Base-by-base conservation (phyloP, 306 rosid species). In the Prunus mongolica region DNA sequence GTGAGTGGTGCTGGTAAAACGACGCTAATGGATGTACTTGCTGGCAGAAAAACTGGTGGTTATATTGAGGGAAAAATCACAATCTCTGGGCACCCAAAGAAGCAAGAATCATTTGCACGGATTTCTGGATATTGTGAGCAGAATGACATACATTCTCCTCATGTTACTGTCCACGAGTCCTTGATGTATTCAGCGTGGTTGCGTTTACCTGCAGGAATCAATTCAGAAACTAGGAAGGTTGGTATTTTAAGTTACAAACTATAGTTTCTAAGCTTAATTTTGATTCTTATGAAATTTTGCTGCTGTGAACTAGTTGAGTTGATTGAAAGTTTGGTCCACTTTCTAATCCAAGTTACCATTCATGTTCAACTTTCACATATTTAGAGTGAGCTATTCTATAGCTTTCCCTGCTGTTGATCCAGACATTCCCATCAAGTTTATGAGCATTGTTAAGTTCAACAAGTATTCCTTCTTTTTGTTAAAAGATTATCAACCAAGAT, bases 141-240 rank as follows among this genome's bases (percentile, higher is more conserved):
- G 64, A 75, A 52, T 75, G 79, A 75, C 56, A 75, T 75, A 69
- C 93, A 89, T 73, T 89, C 93, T 84, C 93, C 93, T 84, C 74
- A 86, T 81, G 90, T 89, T 38, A 89, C 93, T 14, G 76, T 84
- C 5, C 79, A 86, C 14, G 93, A 89, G 76, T 89, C 93, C 22
- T 82, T 89, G 85, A 78, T 86, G 65, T 89, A 89, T 64, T 89
- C 93, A 19, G 87, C 93, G 5, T 86, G 90, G 90, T 87, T 89
- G 32, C 84, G 93, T 38, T 77, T 89, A 84, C 83, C 90, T 50
- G 70, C 79, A 1, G 90, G 81, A 62, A 79, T 84, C 38, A 66
- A 82, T 71, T 81, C 75, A 8, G 89, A 84, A 76, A 79, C 83
- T 46, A 82, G 89, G 49, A 86, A 86, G 89, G 93, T 89, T 58